phyloP scores from a whole-genome alignment of 2,329 filamentous ascomycete genomes.

The Daldinia sp. region DNA sequence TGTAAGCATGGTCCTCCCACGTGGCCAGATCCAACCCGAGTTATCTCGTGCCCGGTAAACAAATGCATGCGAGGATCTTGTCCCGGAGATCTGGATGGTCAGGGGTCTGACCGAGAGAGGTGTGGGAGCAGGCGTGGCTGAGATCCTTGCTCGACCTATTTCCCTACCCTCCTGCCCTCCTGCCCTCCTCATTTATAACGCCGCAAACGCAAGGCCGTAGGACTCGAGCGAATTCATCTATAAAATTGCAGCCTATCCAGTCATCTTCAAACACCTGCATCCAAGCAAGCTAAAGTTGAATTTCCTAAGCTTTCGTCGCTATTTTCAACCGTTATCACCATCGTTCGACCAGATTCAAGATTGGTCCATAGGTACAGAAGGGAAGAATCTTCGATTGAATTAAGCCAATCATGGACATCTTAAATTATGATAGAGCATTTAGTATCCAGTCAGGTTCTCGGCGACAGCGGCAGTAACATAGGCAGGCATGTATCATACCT shows the following conservation, averaged over 20 bases:
- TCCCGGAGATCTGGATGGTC: conserved; percentile 33
- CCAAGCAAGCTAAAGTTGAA: background rate
- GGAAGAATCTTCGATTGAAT: background rate
- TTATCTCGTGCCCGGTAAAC: conserved; percentile 16
- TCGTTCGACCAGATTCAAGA: background rate
- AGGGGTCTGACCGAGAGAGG: conserved; percentile 30
- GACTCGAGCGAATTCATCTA: background rate
- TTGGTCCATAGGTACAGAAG: background rate
- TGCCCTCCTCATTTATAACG: conserved; percentile 2
- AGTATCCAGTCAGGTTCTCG: conserved; percentile 8
- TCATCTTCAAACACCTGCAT: background rate
- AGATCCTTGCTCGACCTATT: conserved; percentile 3
- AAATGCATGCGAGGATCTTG: conserved; percentile 32
- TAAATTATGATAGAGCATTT: conserved; percentile 12
- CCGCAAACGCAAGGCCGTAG: conserved; percentile 18
- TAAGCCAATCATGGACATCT: conserved; percentile 23
- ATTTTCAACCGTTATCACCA: background rate
- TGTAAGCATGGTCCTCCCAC: conserved; percentile 12
- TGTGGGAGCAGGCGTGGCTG: conserved; percentile 28
- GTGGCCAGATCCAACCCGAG: conserved; percentile 15
- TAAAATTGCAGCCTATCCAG: background rate
- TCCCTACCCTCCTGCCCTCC: background rate
- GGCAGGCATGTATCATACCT: too few relatives aligned
- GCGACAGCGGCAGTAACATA: conserved; percentile 2
- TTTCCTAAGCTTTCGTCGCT: background rate